A percentile compares a stretch with the other conserved stretches of the same genome.
Conservation (phyloP, 1,139 yeast genomes). For the Arxiozyma slooffiae region DNA sequence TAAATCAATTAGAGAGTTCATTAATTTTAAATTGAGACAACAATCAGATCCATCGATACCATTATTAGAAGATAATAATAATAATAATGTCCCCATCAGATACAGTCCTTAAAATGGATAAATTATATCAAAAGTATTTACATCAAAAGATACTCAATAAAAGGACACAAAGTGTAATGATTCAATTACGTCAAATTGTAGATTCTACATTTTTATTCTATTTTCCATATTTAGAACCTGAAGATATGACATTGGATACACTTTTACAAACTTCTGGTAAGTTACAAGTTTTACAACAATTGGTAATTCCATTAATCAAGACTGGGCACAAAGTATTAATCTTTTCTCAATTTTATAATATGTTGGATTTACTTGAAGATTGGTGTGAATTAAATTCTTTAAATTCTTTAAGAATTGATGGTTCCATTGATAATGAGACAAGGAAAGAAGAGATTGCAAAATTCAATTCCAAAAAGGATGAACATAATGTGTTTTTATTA, state of each 20-base stretch:
- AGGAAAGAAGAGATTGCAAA: slow-evolving; percentile 54
- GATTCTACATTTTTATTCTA: slow-evolving; percentile 77
- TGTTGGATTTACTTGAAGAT: slow-evolving; percentile 66
- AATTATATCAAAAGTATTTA: slow-evolving; percentile 21
- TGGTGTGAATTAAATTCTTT: slow-evolving; percentile 48
- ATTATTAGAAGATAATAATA: not conserved
- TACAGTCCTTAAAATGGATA: slow-evolving; percentile 21
- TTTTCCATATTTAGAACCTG: slow-evolving; percentile 55
- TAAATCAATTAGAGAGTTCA: slow-evolving; percentile 36
- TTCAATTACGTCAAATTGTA: slow-evolving; percentile 78
- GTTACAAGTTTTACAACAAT: slow-evolving; percentile 55
- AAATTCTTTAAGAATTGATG: slow-evolving; percentile 61
- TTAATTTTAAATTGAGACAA: slow-evolving; percentile 27
- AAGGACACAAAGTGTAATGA: slow-evolving; percentile 53
- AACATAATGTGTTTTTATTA: slow-evolving; percentile 45
- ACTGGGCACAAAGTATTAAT: slow-evolving; percentile 60
- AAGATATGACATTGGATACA: slow-evolving; percentile 32
- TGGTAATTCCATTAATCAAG: slow-evolving; percentile 41
- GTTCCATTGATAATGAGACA: slow-evolving; percentile 53
- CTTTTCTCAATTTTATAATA: slow-evolving; percentile 74
- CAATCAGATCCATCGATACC: slow-evolving; percentile 12
- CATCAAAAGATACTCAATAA: slow-evolving; percentile 34
- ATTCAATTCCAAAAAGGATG: slow-evolving; percentile 37
- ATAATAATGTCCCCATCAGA: slow-evolving; percentile 4
- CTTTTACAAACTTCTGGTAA: slow-evolving; percentile 55